These are phyloP conservation scores for Populus tomentosa DNA, from an alignment of 441 rosid genomes.

Conservation along the genomic window DNA sequence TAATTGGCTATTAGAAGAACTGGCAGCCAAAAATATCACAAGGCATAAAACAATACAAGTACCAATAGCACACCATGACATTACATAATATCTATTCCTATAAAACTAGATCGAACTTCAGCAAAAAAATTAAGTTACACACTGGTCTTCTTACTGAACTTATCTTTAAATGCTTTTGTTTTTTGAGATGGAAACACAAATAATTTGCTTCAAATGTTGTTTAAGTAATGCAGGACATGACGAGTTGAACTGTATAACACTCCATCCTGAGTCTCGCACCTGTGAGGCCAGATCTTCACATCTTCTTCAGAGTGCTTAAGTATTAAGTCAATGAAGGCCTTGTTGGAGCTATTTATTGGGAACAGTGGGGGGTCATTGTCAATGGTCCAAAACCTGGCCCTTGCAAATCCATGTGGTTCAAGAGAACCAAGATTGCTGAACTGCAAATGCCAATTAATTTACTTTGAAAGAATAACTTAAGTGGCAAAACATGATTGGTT, in stretches of 20 bases:
- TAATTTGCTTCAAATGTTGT: not conserved
- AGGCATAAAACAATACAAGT: not conserved
- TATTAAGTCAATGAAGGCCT: constrained; percentile 63
- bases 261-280: constrained; percentile 34
- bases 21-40: not conserved
- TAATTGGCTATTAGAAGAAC: not conserved
- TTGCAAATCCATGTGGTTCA: constrained; percentile 88
- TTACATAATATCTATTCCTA: not conserved
- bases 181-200: not conserved
- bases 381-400: constrained; percentile 76
- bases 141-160: not conserved
- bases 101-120: not conserved
- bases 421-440: constrained; percentile 63
- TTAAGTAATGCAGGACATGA: not conserved
- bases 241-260: not conserved
- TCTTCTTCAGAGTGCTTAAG: constrained; percentile 70
- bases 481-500: not conserved
- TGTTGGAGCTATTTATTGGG: constrained; percentile 36
- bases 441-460: constrained; percentile 34
- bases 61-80: not conserved
- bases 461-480: not conserved
- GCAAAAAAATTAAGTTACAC: not conserved
- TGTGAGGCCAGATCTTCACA: constrained; percentile 76
- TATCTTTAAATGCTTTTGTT: not conserved
- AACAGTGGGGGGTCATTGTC: constrained; percentile 69